Evolutionary conservation across 2,329 filamentous ascomycete species (phyloP), one percentile per base, ranked within the genome.

Genomic region (Lithohypha guttulata): DNA sequence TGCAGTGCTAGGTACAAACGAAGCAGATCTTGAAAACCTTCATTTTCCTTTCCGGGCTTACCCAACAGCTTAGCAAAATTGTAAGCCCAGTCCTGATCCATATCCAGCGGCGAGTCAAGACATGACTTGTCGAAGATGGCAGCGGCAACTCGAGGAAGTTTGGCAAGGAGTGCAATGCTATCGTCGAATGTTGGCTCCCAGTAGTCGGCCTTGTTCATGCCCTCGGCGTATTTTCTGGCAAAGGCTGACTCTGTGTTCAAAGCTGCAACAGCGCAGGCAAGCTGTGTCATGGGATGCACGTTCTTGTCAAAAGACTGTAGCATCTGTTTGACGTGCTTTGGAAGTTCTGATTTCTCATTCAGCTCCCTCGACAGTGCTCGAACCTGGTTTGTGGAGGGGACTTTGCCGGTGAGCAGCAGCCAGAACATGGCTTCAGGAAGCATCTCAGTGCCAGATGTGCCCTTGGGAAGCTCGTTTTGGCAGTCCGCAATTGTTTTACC

Each of bases 351-450:
- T 66, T 95, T 80, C 59, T 87, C 81, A 36, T 91, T 91, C 17
- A 96, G 71, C 61, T 96, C 81, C 42, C 79, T 76, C 32, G 85
- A 93, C 53, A 98, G 78, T 30, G 66, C 69, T 54, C 89, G 83
- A 47, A 91, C 77, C 63, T 98, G 91, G 46, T 68, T 68, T 15
- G 79, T 81, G 1, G 82, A 84, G 17, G 91, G 91, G 15, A 96
- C 83, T 63, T 93, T 74, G 43, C 91, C 91, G 7, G 91, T 98
- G 52, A 98, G 71, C 35, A 98, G 77, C 28, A 96, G 77, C 91
- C 91, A 98, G 73, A 98, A 98, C 91, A 98, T 98, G 62, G 89
- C 79, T 65, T 98, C 91, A 33, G 91, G 91, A 9, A 96, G 75
- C 91, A 96, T 98, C 67, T 96, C 89, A 4, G 85, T 93, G 54